These are phyloP conservation scores for Maudiozyma bulderi DNA, from an alignment of 805 yeast genomes.

Conservation along the genomic window DNA sequence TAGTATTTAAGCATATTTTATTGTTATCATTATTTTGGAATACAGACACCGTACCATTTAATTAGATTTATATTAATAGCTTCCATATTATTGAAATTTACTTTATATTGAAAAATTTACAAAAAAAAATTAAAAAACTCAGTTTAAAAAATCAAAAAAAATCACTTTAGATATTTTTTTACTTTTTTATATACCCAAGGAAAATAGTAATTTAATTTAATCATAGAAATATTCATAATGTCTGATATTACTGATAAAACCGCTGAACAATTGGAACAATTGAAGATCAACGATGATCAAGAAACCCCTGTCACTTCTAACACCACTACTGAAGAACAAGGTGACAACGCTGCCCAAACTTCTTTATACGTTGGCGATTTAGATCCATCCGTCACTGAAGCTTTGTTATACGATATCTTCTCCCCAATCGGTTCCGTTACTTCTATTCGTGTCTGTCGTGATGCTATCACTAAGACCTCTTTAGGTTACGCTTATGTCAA, in stretches of 20 bases:
- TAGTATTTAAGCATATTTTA: conserved; percentile 4
- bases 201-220: conserved; percentile 4
- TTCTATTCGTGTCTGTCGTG: conserved; percentile 97
- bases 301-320: conserved; percentile 18
- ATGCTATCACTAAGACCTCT: conserved; percentile 92
- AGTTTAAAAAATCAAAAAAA: not conserved
- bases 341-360: conserved; percentile 51
- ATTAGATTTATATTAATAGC: not conserved
- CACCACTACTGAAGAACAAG: conserved; percentile 2
- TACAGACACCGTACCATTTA: not conserved
- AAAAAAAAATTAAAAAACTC: conserved; percentile 15
- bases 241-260: conserved; percentile 32
- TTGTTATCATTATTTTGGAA: conserved; percentile 1
- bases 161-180: not conserved
- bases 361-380: conserved; percentile 97
- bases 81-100: conserved; percentile 1
- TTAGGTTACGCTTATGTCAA: conserved; percentile 98
- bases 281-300: conserved; percentile 27
- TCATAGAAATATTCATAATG: conserved; percentile 10
- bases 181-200: conserved; percentile 9
- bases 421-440: conserved; percentile 92
- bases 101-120: conserved; percentile 9
- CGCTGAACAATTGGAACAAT: conserved; percentile 29
- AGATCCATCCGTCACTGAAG: conserved; percentile 87
- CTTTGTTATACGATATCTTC: conserved; percentile 87